Evolutionary conservation across 176 grass and related monocot genomes (phyloP), one percentile per base, ranked within the genome.

Genomic region (Musa beccarii): DNA sequence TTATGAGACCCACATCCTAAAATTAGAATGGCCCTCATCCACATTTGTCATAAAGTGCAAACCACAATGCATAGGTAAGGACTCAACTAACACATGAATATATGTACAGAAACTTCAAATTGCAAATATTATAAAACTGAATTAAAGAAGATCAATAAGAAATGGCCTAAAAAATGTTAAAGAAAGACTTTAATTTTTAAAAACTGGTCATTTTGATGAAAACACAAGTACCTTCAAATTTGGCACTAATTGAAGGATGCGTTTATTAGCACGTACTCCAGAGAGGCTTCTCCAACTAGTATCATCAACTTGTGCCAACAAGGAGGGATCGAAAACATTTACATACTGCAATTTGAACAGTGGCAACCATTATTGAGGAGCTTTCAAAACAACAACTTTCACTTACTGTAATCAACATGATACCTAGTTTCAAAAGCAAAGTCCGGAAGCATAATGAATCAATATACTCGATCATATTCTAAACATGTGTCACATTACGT

Each of bases 241-340:
- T 54, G 81, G 89, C 52, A 92, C 89, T 78, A 89, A 56, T 75
- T 89, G 84, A 76, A 86, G 83, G 69, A 92, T 92, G 75, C 81
- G 62, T 66, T 79, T 77, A 75, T 92, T 92, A 68, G 83, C 89
- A 70, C 76, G 81, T 79, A 92, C 84, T 75, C 89, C 89, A 80
- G 89, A 92, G 25, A 92, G 53, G 75, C 86, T 92, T 68, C 81
- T 89, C 86, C 81, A 82, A 65, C 89, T 88, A 52, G 84, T 53
- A 25, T 75, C 23, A 76, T 92, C 89, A 68, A 86, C 54, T 82
- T 68, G 80, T 23, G 19, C 63, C 51, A 80, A 79, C 17, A 80
- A 62, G 68, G 75, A 71, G 25, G 79, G 56, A 59, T 80, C 67
- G 71, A 73, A 88, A 70, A 85, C 75, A 68, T 80, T 79, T 81